Base-by-base conservation (phyloP, 331 rosid species). In the Dryas integrifolia region DNA sequence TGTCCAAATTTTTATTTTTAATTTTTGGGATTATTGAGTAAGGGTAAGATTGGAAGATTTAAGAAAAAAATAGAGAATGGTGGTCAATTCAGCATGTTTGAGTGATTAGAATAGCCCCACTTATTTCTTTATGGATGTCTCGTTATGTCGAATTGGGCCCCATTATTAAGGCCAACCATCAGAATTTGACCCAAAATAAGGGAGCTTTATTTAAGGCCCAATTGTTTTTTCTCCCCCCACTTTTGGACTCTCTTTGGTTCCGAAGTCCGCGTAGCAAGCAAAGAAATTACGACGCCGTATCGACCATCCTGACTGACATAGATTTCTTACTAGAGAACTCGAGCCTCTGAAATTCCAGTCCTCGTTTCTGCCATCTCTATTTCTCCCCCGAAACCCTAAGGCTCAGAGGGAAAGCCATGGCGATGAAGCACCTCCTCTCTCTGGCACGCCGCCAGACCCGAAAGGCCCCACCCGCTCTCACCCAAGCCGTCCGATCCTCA, bases 341-440 rank as follows among this genome's bases (percentile, higher is more conserved):
- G 14, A 26, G 9, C 10, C 10, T 5, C 49, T 62, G 35, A 1
- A 9, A 71, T 13, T 15, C 21, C 2, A 3, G 35, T 30, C 9
- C 44, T 51, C 24, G 11, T 13, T 53, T 57, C 41, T 3, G 45
- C 65, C 16, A 9, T 52, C 9, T 18, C 16, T 7, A 5, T 13
- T 24, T 57, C 8, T 11, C 82, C 72, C 76, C 72, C 66, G 69
- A 79, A 82, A 75, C 86, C 83, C 83, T 82, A 75, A 70, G 26
- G 44, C 46, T 52, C 61, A 24, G 58, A 57, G 77, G 13, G 35
- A 70, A 38, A 83, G 67, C 77, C 85, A 92, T 92, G 98, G 77
- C 98, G 86, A 74, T 85, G 77, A 85, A 78, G 84, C 89, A 80
- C 77, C 86, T 92, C 47, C 89, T 92, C 55, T 53, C 91, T 65